These are phyloP conservation scores for Globisporangium canariense DNA, from an alignment of 352 stramenopile genomes.

Conservation along the genomic window DNA sequence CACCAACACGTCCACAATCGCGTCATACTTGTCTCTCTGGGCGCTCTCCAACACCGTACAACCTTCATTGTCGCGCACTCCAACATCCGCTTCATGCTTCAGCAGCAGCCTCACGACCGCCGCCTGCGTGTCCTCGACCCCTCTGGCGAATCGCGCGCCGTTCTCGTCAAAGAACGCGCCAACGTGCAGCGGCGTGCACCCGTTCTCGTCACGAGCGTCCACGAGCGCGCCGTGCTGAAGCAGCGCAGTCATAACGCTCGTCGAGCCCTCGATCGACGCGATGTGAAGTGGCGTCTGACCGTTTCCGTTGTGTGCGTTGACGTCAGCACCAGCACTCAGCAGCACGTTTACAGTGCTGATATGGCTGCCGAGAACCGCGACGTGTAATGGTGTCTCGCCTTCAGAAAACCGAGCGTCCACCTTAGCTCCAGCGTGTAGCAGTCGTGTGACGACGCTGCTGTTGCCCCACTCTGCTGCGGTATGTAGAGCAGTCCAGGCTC, in stretches of 20 bases:
- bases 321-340: not conserved
- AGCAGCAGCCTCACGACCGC: conserved; percentile 1
- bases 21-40: not conserved
- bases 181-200: not conserved
- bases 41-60: not conserved
- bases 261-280: not conserved
- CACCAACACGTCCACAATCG: not conserved
- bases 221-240: not conserved
- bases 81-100: not conserved
- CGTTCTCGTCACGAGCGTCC: conserved; percentile 1
- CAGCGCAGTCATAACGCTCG: not conserved
- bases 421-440: not conserved
- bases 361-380: not conserved
- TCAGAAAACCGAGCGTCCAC: not conserved
- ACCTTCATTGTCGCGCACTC: not conserved
- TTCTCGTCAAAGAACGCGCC: conserved; percentile 4
- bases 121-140: not conserved
- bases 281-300: conserved; percentile 4
- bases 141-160: not conserved
- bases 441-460: not conserved
- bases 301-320: not conserved
- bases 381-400: not conserved
- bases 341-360: not conserved
- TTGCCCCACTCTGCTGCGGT: conserved; percentile 4
- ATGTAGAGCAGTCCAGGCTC: not conserved